Percentiles rank a stretch among this genome's conserved stretches.
These are phyloP conservation scores for Phytophthora quininea DNA, from an alignment of 352 stramenopile species.

Conservation along the genomic window DNA sequence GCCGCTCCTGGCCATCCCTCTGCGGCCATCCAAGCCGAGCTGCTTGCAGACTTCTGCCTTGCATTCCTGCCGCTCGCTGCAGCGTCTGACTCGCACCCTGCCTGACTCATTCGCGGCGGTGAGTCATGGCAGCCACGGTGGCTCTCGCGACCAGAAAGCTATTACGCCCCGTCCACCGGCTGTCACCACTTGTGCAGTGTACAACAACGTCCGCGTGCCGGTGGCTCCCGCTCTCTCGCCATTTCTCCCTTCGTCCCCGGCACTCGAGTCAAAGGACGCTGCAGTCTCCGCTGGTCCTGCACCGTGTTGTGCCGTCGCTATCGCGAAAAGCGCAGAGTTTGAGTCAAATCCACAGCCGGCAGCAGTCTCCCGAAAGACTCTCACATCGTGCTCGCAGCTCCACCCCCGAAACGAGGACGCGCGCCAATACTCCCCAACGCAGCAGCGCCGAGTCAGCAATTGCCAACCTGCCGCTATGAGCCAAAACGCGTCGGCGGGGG, in stretches of 20 bases:
- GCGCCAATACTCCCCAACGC: background rate
- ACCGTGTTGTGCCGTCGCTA: conserved; percentile 1
- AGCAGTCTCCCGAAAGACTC: background rate
- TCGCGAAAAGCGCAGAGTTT: background rate
- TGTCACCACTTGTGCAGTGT: conserved; percentile 3
- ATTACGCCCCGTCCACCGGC: background rate
- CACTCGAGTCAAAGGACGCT: background rate
- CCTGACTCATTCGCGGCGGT: background rate
- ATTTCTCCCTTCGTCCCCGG: background rate
- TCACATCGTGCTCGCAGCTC: background rate
- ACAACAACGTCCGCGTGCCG: background rate
- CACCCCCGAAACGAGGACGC: background rate
- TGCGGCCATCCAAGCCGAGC: no score
- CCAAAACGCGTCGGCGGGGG: conserved; percentile 18
- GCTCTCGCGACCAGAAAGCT: background rate
- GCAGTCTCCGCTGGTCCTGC: background rate
- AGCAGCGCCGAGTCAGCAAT: background rate
- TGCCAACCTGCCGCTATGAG: conserved; percentile 14
- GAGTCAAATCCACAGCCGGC: background rate
- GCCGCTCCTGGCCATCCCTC: no score
- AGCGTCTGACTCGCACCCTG: background rate
- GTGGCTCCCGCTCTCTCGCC: background rate
- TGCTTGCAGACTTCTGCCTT: no score
- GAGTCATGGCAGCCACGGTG: background rate
- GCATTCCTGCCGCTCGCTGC: background rate